Percentiles rank a stretch among this genome's conserved stretches.
phyloP scores from a whole-genome alignment of 2,329 filamentous ascomycete genomes.

The Colletotrichum scovillei region DNA sequence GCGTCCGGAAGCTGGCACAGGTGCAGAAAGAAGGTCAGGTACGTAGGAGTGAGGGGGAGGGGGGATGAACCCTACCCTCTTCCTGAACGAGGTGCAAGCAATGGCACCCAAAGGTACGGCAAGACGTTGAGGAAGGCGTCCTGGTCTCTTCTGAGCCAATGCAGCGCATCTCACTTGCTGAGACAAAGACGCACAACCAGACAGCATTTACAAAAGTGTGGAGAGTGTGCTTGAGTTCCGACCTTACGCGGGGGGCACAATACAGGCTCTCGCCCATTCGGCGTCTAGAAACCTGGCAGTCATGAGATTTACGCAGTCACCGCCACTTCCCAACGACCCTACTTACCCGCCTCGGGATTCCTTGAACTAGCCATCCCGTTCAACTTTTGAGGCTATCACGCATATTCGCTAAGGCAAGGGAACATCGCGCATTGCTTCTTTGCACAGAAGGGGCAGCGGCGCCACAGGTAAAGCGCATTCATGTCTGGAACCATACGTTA shows the following conservation, averaged over 20 bases:
- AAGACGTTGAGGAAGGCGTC: conserved; percentile 20
- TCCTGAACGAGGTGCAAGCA: neutral
- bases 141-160: conserved; percentile 7
- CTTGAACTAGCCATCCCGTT: conserved; percentile 1
- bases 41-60: neutral
- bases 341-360: neutral
- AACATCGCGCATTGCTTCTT: conserved; percentile 5
- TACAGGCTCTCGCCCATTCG: conserved; percentile 13
- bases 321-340: conserved; percentile 22
- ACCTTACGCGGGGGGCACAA: conserved; percentile 19
- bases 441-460: neutral
- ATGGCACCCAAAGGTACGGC: neutral
- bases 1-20: conserved; percentile 2
- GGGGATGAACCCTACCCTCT: neutral
- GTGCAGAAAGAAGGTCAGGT: neutral
- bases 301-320: conserved; percentile 35
- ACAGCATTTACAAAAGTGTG: conserved; percentile 21
- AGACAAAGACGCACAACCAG: conserved; percentile 8
- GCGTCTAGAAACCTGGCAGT: conserved; percentile 20
- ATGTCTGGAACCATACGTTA: conserved; percentile 28
- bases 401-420: neutral
- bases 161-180: conserved; percentile 19
- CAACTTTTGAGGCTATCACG: neutral
- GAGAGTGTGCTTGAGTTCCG: conserved; percentile 11
- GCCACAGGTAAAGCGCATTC: neutral